Evolutionary conservation across 2,329 filamentous ascomycete species (phyloP), one percentile per base, ranked within the genome.

Genomic region (Exophiala dermatitidis): DNA sequence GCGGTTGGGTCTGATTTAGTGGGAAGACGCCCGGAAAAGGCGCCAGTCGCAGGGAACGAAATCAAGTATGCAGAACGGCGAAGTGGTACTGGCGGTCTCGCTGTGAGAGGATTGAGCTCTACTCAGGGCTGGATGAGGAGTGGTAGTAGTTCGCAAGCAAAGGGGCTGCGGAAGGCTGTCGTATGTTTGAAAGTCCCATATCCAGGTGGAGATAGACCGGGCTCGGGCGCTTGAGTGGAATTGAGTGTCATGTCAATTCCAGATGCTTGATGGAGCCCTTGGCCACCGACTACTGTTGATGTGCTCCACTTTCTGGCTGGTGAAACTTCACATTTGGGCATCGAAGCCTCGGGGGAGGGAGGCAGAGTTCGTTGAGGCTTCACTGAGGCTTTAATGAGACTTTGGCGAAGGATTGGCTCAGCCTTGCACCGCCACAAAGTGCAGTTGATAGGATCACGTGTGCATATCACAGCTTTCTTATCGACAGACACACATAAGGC

Each of bases 101-200:
- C 38, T 26, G 47, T 31, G 42, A 41, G 29, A 45, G 42, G 10
- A 7, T 32, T 46, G 31, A 3, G 32, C 28, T 48, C 37, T 33
- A 10, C 12, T 48, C 10, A 48, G 10, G 8, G 38, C n/a, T 19
- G 19, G 19, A 19, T 19, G 19, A 19, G 19, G 19, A 31, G 31
- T 10, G 30, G 7, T 48, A 38, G 34, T 40, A 34, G 31, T 26
- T 40, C 33, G 34, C 38, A 43, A 12, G 46, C 41, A 52, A 52
- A 42, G 50, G 50, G 50, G 42, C 19, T 47, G 19, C 19, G 34
- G 37, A 31, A 34, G 34, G 7, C 5, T 47, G 43, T 52, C 43
- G 50, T 47, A 30, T 51, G 50, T 52, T 46, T 52, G 43, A 52
- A 46, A 40, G 50, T 33, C 43, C 30, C 46, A 44, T 41, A 36